A percentile compares a stretch with the other conserved stretches of the same genome.
phyloP scores from a whole-genome alignment of 129 eudicot genomes.

The Glebionis coronaria region DNA sequence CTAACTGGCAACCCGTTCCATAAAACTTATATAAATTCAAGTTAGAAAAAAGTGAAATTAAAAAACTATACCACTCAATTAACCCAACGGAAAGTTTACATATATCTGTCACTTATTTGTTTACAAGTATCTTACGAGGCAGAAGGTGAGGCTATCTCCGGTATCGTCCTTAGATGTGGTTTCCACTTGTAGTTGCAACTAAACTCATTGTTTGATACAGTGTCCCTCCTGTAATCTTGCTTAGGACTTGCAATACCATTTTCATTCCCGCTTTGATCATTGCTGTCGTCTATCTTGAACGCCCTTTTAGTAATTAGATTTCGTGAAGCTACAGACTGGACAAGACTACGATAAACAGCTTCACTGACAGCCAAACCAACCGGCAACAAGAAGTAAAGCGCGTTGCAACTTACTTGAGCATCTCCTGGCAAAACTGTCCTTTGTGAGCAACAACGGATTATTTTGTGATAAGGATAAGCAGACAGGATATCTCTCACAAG shows the following conservation, averaged over 20 bases:
- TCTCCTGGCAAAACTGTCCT: slow-evolving; percentile 18
- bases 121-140: slow-evolving; percentile 2
- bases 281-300: background rate
- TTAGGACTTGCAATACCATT: background rate
- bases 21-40: no score
- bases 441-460: slow-evolving; percentile 25
- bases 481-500: slow-evolving; percentile 29
- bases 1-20: no score
- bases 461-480: slow-evolving; percentile 33
- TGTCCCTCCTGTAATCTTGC: background rate
- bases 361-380: slow-evolving; percentile 31
- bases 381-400: slow-evolving; percentile 45
- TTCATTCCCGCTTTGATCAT: background rate
- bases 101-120: slow-evolving; percentile 3
- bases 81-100: slow-evolving; percentile 5
- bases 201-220: background rate
- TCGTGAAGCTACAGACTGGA: slow-evolving; percentile 17
- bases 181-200: slow-evolving; percentile 34
- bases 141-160: slow-evolving; percentile 41
- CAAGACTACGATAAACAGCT: slow-evolving; percentile 25
- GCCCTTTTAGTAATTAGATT: slow-evolving; percentile 15
- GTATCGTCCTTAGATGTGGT: slow-evolving; percentile 32
- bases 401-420: slow-evolving; percentile 27
- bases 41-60: no score
- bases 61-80: background rate